Base-by-base conservation (phyloP, 2,329 filamentous ascomycete genomes). In the Hymenoscyphus repandus region DNA sequence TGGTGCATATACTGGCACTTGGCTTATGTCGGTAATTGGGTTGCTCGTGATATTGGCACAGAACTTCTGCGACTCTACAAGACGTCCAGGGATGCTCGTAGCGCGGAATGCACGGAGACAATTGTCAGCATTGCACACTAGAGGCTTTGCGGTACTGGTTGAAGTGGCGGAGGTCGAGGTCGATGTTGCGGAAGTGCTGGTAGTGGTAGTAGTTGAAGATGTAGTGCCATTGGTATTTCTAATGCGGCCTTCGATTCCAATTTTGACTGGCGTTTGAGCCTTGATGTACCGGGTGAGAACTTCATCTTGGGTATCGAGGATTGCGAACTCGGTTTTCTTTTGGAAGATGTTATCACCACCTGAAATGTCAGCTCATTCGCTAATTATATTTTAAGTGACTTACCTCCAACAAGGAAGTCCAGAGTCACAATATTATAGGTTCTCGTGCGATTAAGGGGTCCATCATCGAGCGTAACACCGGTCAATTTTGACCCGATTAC, bases 271-370 rank as follows among this genome's bases (percentile, higher is more conserved):
- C 1, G 51, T 49, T 41, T 53, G 42, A 1, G 33, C 32, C 52
- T 69, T 54, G 37, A 83, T 70, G 56, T 83, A 82, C 33, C 66
- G 62, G 5, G 71, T 70, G 2, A 81, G 69, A 0, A 81, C 75
- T 59, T 80, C 72, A 39, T 79, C 78, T 62, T 79, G 72, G 0
- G 72, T 74, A 22, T 80, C 77, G 2, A 81, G 69, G 5, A 68
- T 70, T 30, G 72, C 65, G 40, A 75, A 74, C n/a, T 71, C 66
- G 6, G 62, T 67, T 3, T 60, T 64, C 1, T 62, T 51, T 22
- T 59, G 59, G 58, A 82, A 73, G 61, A 85, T 78, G 60, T 83
- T 84, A 58, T 86, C 83, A 12, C 82, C 83, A 2, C 53, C 80
- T 2, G 17, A 12, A 27, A 20, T 42, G 17, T 42, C 22, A 42